Base-by-base conservation (phyloP, 2,329 filamentous ascomycete genomes). In the Botrytis sinoallii region DNA sequence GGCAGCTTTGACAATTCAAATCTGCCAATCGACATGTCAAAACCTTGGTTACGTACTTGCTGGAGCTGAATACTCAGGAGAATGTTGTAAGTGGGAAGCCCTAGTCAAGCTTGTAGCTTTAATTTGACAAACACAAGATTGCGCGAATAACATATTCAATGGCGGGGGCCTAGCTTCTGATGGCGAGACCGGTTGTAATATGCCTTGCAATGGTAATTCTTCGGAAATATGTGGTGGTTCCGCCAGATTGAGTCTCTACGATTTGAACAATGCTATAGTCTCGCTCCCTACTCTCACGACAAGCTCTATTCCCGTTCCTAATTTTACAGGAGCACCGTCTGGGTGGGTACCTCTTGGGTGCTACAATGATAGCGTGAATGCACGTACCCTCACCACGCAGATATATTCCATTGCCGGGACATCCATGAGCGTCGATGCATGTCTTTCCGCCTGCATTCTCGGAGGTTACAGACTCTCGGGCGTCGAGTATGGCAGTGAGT, bases 61-160 rank as follows among this genome's bases (percentile, higher is more conserved):
- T 71, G 85, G 85, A 55, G 77, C 85, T 42, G 85, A 87, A 76
- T 86, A 86, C 73, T 79, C 82, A 59, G 79, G 82, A 8, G 84
- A 86, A 77, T 86, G 83, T 75, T 85, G 76, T 77, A 73, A 75
- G 76, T 75, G n/a, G 16, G 40, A 29, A 38, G 12, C 35, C 29
- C 29, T n/a, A 3, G 40, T 72, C 22, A n/a, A 18, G 61, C n/a
- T 6, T 69, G 35, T 60, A 46, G 29, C 22, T 20, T 38, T 32
- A 16, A 32, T 48, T 69, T 73, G 48, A 74, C 72, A 29, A 52
- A 16, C 16, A 64, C 14, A 70, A 75, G 74, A 72, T 61, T 75
- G 74, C n/a, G 75, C 67, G 29, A 71, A 68, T 29, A 71, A 69
- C 35, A 57, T 75, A 40, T 42, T 14, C 20, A 76, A 73, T 67